These are phyloP conservation scores for Dictyostelium brefeldianum DNA, from an alignment of 78 protist species.

Conservation along the genomic window DNA sequence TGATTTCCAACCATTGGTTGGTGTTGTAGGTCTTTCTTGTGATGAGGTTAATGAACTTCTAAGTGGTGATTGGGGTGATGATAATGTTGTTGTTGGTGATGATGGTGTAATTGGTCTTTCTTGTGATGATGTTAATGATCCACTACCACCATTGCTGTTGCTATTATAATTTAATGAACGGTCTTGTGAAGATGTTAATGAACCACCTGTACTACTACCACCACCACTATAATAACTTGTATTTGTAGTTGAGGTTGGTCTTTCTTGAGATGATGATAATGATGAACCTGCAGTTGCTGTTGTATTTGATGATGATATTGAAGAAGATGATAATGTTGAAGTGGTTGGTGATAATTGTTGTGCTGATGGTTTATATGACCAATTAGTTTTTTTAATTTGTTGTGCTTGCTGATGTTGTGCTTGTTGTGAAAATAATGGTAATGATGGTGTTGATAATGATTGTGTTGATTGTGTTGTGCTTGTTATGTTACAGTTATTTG, in stretches of 20 bases:
- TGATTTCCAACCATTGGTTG: constrained; percentile 42
- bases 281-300: neutral
- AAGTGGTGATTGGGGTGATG: neutral
- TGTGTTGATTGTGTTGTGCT: neutral
- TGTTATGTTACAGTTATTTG: neutral
- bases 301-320: neutral
- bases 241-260: neutral
- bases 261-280: neutral
- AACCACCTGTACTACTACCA: neutral
- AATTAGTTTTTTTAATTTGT: neutral
- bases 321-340: neutral
- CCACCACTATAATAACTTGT: neutral
- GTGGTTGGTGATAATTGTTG: constrained; percentile 5
- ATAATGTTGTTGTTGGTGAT: neutral
- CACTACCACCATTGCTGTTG: neutral
- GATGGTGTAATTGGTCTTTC: neutral
- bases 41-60: neutral
- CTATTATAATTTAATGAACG: neutral
- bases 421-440: neutral
- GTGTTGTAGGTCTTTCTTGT: neutral
- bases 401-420: neutral
- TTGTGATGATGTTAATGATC: neutral
- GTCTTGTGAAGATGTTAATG: constrained; percentile 20
- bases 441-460: constrained; percentile 1
- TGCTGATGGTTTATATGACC: constrained; percentile 26